phyloP scores from a whole-genome alignment of 768 basidiomycete species.

The Nevesoporus exiguus region DNA sequence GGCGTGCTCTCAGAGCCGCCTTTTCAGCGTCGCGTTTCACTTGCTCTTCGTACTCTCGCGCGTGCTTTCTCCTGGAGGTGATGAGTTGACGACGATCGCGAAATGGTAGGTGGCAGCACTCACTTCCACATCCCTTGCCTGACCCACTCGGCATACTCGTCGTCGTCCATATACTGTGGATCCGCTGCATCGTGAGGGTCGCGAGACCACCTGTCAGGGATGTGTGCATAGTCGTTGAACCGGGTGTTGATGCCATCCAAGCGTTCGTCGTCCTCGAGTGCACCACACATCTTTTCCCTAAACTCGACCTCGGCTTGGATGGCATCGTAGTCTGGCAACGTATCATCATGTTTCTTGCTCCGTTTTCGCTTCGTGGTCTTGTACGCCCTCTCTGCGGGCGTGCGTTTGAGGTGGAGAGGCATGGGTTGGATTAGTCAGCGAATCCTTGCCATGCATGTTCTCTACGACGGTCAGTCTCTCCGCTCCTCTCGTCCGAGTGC shows the following conservation, averaged over 20 bases:
- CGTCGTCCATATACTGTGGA: slow-evolving; percentile 66
- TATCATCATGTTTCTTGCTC: slow-evolving; percentile 15
- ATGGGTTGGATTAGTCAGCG: slow-evolving; percentile 25
- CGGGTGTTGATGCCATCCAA: slow-evolving; percentile 59
- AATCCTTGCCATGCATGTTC: slow-evolving; percentile 11
- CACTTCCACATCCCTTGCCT: slow-evolving; percentile 82
- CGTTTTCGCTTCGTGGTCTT: slow-evolving; percentile 40
- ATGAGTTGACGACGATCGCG: neutral
- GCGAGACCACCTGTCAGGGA: slow-evolving; percentile 64
- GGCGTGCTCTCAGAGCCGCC: slow-evolving; percentile 51
- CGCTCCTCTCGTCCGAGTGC: slow-evolving; percentile 31
- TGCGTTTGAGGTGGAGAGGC: slow-evolving; percentile 59
- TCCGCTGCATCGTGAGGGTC: slow-evolving; percentile 43
- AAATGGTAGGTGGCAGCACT: slow-evolving; percentile 20
- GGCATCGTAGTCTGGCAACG: slow-evolving; percentile 37
- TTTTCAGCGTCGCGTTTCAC: slow-evolving; percentile 51
- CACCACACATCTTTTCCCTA: slow-evolving; percentile 68
- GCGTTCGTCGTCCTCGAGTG: slow-evolving; percentile 69
- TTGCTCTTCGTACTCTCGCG: slow-evolving; percentile 61
- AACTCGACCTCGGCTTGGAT: slow-evolving; percentile 54
- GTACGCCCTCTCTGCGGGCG: slow-evolving; percentile 52
- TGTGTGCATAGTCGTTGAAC: slow-evolving; percentile 65
- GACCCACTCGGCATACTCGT: slow-evolving; percentile 87
- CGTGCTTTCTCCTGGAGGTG: slow-evolving; percentile 57
- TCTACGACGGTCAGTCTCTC: slow-evolving; percentile 25